Evolutionary conservation across 106 monocot species (phyloP).

Genomic region (Dioscorea alata): DNA sequence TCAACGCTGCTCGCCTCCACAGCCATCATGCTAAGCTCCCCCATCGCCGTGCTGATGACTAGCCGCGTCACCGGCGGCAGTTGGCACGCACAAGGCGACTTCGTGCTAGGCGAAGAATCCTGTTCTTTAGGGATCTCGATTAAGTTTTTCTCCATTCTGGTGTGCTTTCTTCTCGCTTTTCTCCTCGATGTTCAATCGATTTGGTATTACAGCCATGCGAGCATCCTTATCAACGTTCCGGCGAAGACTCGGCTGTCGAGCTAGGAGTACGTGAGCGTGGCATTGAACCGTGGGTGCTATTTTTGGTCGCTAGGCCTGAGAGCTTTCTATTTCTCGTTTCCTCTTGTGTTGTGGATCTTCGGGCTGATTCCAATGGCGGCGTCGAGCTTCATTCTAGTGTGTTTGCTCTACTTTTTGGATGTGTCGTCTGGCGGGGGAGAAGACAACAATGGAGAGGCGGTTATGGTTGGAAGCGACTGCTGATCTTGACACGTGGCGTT

Average conservation of each 20-base stretch:
- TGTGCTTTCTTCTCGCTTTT: constrained; percentile 72
- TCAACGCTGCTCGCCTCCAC: constrained; percentile 64
- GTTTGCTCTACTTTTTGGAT: constrained; percentile 59
- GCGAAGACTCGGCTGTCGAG: not conserved
- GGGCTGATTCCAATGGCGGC: constrained; percentile 56
- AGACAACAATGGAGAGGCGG: not conserved
- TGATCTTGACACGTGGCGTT: too few species aligned
- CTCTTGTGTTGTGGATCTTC: constrained; percentile 76
- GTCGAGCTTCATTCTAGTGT: constrained; percentile 31
- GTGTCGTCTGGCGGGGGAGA: constrained; percentile 15
- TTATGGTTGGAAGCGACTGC: too few species aligned
- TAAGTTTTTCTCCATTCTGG: constrained; percentile 64
- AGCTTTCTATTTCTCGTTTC: constrained; percentile 75
- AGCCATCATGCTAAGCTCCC: constrained; percentile 61
- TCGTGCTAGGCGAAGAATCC: constrained; percentile 29
- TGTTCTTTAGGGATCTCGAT: constrained; percentile 13
- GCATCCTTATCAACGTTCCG: constrained; percentile 68
- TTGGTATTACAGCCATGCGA: constrained; percentile 78
- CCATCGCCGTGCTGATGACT: constrained; percentile 57
- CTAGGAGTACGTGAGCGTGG: constrained; percentile 35
- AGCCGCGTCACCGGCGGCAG: constrained; percentile 5
- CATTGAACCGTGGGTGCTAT: constrained; percentile 45
- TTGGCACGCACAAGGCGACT: not conserved
- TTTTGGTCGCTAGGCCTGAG: constrained; percentile 79
- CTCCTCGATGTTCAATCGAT: constrained; percentile 67